A percentile compares a stretch with the other conserved stretches of the same genome.
phyloP scores from a whole-genome alignment of 1,284 basidiomycete genomes.

The Heterobasidion parviporum region DNA sequence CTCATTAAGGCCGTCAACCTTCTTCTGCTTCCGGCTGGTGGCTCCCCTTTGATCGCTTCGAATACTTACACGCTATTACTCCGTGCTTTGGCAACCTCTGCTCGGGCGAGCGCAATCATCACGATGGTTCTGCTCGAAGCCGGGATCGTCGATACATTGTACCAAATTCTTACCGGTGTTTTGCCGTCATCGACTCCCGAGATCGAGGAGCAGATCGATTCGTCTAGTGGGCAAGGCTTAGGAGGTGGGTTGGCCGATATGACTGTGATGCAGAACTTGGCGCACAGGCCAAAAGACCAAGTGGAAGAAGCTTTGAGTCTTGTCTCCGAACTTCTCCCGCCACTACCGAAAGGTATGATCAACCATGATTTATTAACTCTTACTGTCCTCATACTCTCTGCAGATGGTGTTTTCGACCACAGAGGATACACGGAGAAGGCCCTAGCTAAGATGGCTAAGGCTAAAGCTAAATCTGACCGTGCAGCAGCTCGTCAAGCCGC shows the following conservation, averaged over 20 bases:
- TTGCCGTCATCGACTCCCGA: slow-evolving; percentile 56
- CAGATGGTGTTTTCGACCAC: slow-evolving; percentile 91
- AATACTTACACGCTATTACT: slow-evolving; percentile 87
- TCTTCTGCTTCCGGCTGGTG: slow-evolving; percentile 80
- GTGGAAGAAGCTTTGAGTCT: slow-evolving; percentile 87
- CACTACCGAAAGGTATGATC: slow-evolving; percentile 73
- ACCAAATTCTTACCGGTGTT: slow-evolving; percentile 91
- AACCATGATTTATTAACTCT: background rate
- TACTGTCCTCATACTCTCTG: background rate
- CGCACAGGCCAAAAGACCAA: slow-evolving; percentile 94
- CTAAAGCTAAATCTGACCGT: slow-evolving; percentile 70
- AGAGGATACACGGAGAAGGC: slow-evolving; percentile 87
- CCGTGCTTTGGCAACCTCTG: slow-evolving; percentile 78
- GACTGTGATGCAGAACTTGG: slow-evolving; percentile 95
- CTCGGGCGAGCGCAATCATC: slow-evolving; percentile 81
- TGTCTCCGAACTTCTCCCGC: slow-evolving; percentile 84
- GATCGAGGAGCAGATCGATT: slow-evolving; percentile 58
- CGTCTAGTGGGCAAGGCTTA: slow-evolving; percentile 59
- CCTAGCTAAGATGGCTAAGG: slow-evolving; percentile 62
- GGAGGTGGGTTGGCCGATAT: slow-evolving; percentile 88
- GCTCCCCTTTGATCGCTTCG: slow-evolving; percentile 74
- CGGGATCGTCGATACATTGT: slow-evolving; percentile 83
- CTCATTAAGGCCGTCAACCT: slow-evolving; percentile 79
- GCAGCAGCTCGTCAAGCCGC: slow-evolving; percentile 52
- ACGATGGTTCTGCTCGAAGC: slow-evolving; percentile 81